A percentile compares a stretch with the other conserved stretches of the same genome.
These are phyloP conservation scores for Fusarium sororula DNA, from an alignment of 2,329 filamentous ascomycete genomes.

Conservation along the genomic window DNA sequence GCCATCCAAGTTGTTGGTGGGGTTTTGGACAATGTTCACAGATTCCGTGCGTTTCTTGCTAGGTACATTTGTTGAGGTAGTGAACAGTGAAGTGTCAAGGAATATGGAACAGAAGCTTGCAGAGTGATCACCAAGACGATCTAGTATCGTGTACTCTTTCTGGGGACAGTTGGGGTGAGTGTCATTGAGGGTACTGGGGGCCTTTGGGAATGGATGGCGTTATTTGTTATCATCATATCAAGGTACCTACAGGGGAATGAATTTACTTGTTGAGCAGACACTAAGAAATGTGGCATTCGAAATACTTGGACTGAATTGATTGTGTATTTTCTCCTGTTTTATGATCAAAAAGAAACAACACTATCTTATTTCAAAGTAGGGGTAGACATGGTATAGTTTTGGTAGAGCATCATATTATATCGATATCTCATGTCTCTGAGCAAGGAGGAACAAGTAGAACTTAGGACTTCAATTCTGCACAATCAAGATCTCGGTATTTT, in stretches of 20 bases:
- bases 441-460: too few relatives aligned
- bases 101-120: too few relatives aligned
- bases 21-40: background rate
- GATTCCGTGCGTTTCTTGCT: background rate
- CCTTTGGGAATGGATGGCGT: background rate
- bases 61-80: background rate
- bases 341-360: too few relatives aligned
- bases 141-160: accelerated
- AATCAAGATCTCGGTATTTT: background rate
- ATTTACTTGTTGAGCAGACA: too few relatives aligned
- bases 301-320: background rate
- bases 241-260: background rate
- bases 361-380: accelerated
- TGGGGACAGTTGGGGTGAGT: too few relatives aligned
- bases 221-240: too few relatives aligned
- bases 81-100: too few relatives aligned
- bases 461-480: accelerated
- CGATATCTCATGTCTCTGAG: too few relatives aligned
- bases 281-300: background rate
- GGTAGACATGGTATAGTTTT: background rate
- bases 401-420: too few relatives aligned
- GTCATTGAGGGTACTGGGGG: background rate
- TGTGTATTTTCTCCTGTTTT: too few relatives aligned
- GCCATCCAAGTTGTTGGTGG: background rate
- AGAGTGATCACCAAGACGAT: too few relatives aligned